phyloP scores from a whole-genome alignment of 2,329 filamentous ascomycete genomes.

The Mariannaea elegans region DNA sequence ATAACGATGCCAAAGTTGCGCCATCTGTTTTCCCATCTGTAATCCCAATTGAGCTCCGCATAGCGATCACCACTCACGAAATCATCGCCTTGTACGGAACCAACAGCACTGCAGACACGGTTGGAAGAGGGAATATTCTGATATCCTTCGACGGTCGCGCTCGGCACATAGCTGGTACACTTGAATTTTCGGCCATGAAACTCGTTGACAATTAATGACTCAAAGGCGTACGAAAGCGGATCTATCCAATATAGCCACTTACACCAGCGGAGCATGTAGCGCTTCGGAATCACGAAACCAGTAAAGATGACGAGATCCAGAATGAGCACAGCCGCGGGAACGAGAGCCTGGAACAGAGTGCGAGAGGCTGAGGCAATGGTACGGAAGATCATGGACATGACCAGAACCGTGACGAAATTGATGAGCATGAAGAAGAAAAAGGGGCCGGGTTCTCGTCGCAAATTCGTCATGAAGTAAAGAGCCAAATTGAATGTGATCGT shows the following conservation, averaged over 20 bases:
- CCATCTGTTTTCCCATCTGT: slow-evolving; percentile 70
- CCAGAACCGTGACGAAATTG: slow-evolving; percentile 75
- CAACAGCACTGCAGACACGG: slow-evolving; percentile 57
- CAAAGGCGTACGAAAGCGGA: slow-evolving; percentile 82
- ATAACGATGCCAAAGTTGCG: slow-evolving; percentile 76
- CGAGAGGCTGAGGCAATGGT: slow-evolving; percentile 42
- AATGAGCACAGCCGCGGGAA: slow-evolving; percentile 41
- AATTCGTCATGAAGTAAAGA: slow-evolving; percentile 87
- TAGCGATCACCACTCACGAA: slow-evolving; percentile 59
- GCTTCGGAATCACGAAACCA: slow-evolving; percentile 71
- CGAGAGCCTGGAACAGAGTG: slow-evolving; percentile 42
- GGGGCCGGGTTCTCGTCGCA: slow-evolving; percentile 75
- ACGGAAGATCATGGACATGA: slow-evolving; percentile 73
- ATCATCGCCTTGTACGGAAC: slow-evolving; percentile 54
- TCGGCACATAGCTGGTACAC: slow-evolving; percentile 58
- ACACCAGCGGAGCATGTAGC: slow-evolving; percentile 82
- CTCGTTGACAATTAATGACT: slow-evolving; percentile 84
- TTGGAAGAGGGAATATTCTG: slow-evolving; percentile 33
- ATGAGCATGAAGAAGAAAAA: slow-evolving; percentile 91
- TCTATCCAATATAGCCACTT: slow-evolving; percentile 86
- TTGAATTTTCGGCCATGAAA: slow-evolving; percentile 72
- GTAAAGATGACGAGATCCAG: slow-evolving; percentile 69
- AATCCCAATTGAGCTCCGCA: slow-evolving; percentile 56
- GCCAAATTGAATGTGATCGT: slow-evolving; percentile 79
- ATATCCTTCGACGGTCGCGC: slow-evolving; percentile 39